phyloP scores from a whole-genome alignment of 2,329 filamentous ascomycete species.

The Colletotrichum sp. region DNA sequence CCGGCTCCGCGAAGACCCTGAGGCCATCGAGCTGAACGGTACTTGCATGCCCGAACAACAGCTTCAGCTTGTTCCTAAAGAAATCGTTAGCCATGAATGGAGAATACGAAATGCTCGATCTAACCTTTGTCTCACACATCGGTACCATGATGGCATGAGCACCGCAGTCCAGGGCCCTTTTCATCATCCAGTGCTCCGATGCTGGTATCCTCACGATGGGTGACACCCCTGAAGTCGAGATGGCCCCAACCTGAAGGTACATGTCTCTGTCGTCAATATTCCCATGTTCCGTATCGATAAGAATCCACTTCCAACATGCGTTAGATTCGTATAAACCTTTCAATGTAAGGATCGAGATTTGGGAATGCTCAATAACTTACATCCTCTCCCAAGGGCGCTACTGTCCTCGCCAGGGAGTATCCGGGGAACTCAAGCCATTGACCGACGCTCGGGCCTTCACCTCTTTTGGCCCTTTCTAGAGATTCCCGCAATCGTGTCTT shows the following conservation, averaged over 20 bases:
- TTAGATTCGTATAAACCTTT: neutral
- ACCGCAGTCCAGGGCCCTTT: conserved; percentile 50
- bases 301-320: neutral
- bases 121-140: neutral
- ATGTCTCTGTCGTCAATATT: neutral
- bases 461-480: conserved; percentile 30
- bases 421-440: conserved; percentile 37
- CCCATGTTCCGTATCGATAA: neutral
- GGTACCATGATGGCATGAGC: conserved; percentile 57
- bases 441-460: conserved; percentile 31
- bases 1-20: conserved; percentile 30
- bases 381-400: conserved; percentile 32
- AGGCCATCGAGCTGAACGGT: conserved; percentile 26
- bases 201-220: neutral
- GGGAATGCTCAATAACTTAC: conserved; percentile 23
- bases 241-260: neutral
- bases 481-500: conserved; percentile 32
- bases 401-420: conserved; percentile 32
- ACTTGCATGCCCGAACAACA: conserved; percentile 29
- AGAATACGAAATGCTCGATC: neutral
- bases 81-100: neutral
- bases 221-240: neutral
- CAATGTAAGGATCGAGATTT: neutral
- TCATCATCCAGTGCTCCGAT: neutral
- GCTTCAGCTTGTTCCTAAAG: conserved; percentile 27